A percentile compares a stretch with the other conserved stretches of the same genome.
phyloP scores from a whole-genome alignment of 108 stramenopile genomes.

The Cyclotella distinguenda region DNA sequence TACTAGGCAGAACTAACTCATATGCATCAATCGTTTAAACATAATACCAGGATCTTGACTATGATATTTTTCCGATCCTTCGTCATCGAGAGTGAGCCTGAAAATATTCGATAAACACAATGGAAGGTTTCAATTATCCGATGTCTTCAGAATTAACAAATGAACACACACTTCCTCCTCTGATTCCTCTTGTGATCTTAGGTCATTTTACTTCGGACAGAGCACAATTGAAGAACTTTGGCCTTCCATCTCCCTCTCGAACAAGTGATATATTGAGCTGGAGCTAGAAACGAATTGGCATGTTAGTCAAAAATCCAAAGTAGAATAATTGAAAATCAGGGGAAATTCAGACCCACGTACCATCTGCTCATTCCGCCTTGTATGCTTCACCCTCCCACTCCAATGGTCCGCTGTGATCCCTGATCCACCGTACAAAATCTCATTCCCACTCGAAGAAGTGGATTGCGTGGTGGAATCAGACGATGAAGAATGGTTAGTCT shows the following conservation, averaged over 20 bases:
- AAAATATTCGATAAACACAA: background rate
- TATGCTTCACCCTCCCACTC: slow-evolving; percentile 57
- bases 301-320: slow-evolving; percentile 1
- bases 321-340: background rate
- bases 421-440: slow-evolving; percentile 11
- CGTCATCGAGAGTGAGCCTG: no score
- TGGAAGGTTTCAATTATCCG: background rate
- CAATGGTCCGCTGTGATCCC: slow-evolving; percentile 52
- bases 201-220: slow-evolving; percentile 46
- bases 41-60: no score
- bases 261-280: slow-evolving; percentile 74
- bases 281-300: slow-evolving; percentile 56
- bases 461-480: slow-evolving; percentile 26
- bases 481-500: slow-evolving; percentile 7
- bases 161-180: background rate
- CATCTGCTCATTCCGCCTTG: slow-evolving; percentile 41
- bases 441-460: slow-evolving; percentile 23
- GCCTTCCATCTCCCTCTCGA: slow-evolving; percentile 59
- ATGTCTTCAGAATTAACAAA: no score
- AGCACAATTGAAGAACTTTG: slow-evolving; percentile 82
- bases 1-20: no score
- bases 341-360: slow-evolving; percentile 11
- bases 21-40: no score
- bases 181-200: no score
- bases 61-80: no score